Evolutionary conservation across 495 filamentous ascomycete species (phyloP).

Genomic region (Xylaria castorea): DNA sequence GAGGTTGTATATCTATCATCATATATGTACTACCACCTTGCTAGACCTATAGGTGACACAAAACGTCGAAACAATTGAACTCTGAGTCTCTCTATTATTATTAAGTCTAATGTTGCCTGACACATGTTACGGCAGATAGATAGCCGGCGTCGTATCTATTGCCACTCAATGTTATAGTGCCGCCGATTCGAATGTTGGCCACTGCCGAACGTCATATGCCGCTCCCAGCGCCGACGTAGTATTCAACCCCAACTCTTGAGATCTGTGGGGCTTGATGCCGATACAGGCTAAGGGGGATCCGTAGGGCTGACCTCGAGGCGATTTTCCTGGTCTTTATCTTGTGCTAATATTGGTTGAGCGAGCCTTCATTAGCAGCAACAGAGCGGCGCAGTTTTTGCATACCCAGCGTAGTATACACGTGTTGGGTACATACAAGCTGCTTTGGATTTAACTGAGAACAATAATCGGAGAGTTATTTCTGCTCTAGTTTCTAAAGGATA

Average conservation of each 20-base stretch:
- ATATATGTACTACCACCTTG: background rate
- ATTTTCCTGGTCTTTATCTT: conserved; percentile 3
- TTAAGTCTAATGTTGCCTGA: background rate
- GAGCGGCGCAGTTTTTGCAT: conserved; percentile 24
- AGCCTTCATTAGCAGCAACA: background rate
- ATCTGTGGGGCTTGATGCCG: conserved; percentile 15
- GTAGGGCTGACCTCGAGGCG: conserved; percentile 25
- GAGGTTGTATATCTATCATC: conserved; percentile 10
- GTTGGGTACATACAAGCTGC: background rate
- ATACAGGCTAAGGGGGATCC: background rate
- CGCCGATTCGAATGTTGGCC: conserved; percentile 2
- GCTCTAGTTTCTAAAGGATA: background rate
- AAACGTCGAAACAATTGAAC: background rate
- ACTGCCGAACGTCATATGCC: conserved; percentile 6
- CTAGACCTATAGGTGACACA: background rate
- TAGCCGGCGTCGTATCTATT: conserved; percentile 1
- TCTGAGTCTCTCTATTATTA: background rate
- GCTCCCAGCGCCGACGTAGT: background rate
- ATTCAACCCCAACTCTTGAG: conserved; percentile 11
- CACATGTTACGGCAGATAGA: background rate
- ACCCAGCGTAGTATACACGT: background rate
- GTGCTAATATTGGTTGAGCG: conserved; percentile 7
- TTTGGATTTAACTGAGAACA: conserved; percentile 32
- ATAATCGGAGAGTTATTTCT: conserved; percentile 7
- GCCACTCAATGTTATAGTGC: background rate